A percentile compares a stretch with the other conserved stretches of the same genome.
These are phyloP conservation scores for Phytophthora capsici DNA, from an alignment of 352 stramenopile species.

Conservation along the genomic window DNA sequence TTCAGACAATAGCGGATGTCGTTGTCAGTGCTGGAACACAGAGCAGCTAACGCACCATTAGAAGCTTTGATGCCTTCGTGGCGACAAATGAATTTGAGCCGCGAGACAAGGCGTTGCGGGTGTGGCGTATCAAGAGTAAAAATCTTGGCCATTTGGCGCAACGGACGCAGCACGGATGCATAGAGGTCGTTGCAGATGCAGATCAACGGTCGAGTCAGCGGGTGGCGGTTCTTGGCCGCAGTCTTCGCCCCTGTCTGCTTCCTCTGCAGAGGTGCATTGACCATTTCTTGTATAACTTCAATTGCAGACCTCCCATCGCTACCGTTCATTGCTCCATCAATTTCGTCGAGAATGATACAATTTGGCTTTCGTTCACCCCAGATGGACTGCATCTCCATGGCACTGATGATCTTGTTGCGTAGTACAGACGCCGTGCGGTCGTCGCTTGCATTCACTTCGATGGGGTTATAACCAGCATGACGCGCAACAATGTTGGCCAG, in stretches of 20 bases:
- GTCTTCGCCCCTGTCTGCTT: constrained; percentile 52
- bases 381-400: constrained; percentile 93
- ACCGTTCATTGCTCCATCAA: constrained; percentile 95
- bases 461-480: constrained; percentile 96
- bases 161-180: constrained; percentile 93
- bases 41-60: constrained; percentile 65
- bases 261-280: constrained; percentile 77
- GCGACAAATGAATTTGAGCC: constrained; percentile 93
- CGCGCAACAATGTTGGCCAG: constrained; percentile 96
- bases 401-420: constrained; percentile 91
- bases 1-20: constrained; percentile 97
- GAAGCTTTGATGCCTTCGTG: constrained; percentile 87
- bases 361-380: constrained; percentile 92
- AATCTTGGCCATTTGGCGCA: constrained; percentile 94
- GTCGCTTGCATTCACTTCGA: constrained; percentile 99
- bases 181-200: constrained; percentile 99
- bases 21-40: constrained; percentile 72
- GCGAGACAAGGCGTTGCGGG: constrained; percentile 87
- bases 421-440: constrained; percentile 94
- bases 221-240: constrained; percentile 54
- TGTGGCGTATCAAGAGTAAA: constrained; percentile 93
- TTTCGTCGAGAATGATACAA: constrained; percentile 98
- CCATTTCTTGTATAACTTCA: constrained; percentile 93
- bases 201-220: constrained; percentile 94
- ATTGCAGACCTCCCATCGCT: constrained; percentile 88